Evolutionary conservation across 2,329 filamentous ascomycete species (phyloP), one percentile per base, ranked within the genome.

Genomic region (Scedosporium dehoogii): DNA sequence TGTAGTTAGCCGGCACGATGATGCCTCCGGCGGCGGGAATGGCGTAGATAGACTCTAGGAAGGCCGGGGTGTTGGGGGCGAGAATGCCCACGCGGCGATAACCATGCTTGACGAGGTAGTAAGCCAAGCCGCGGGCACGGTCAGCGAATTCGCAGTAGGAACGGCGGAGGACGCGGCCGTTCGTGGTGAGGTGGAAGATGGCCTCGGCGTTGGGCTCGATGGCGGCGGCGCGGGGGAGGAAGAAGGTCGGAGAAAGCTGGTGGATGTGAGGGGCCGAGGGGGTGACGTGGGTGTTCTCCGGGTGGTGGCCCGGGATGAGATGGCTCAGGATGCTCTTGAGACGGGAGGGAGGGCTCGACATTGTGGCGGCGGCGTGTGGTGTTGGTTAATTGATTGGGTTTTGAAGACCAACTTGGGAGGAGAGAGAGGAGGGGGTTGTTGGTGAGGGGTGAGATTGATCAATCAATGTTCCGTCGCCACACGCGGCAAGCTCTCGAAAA

Each of bases 31-130:
- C 90, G 1, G 90, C 92, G 0, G 87, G 87, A 67, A 97, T 88
- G 1, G 90, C 94, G 70, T 91, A 99, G 65, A 96, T 90, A 6
- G 86, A 84, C 75, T 97, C 93, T 29, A 99, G 79, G 69, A 97
- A 97, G 0, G 92, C 92, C 0, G 94, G 94, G 1, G 94, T 99
- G 72, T 99, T 99, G 3, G 94, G 90, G 7, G 86, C 87, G 10
- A 99, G 79, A 58, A 99, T 87, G 6, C 94, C 94, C 5, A 97
- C 89, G 64, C 90, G 83, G 69, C 85, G 88, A 70, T 85, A 86
- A 4, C 83, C 81, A 70, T 90, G 85, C 73, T 90, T 90, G 68
- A 84, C 83, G 63, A 99, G 73, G 72, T 89, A 97, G 75, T 96
- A 97, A 14, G 92, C 92, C 18, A 99, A 78, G 0, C 93, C 94